Evolutionary conservation across 139 green algal genomes (phyloP), one percentile per base, ranked within the genome.

Genomic region (Auxenochlorella pyrenoidosa): DNA sequence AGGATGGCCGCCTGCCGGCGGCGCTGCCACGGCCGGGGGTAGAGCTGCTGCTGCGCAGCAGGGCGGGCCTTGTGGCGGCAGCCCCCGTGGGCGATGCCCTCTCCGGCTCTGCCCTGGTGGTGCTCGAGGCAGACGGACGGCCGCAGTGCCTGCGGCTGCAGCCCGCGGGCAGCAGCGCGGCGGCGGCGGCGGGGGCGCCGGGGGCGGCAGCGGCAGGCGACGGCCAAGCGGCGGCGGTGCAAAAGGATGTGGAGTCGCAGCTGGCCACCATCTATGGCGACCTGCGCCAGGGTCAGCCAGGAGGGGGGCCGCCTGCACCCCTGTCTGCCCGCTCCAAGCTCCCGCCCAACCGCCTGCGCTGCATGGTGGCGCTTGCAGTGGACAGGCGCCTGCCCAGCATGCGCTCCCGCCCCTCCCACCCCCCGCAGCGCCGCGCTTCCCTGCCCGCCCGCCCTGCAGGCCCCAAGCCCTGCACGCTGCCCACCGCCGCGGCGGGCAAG

Each of bases 1-100:
- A 71, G 78, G 60, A 71, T 0, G 68, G n/a, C 65, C 70, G 28
- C 34, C 70, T 82, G 70, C 83, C 83, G 10, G 34, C 83, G 0
- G 51, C 83, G 51, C 70, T 81, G 47, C 83, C 83, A 38, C 72
- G 40, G 24, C 54, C 83, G 26, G 59, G 34, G 1, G 83, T n/a
- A 1, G 70, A 87, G 28, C 34, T 63, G 47, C 83, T 87, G 47
- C 71, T 82, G 30, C 58, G 36, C 60, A 72, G 76, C 75, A 12
- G 38, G 43, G 38, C 36, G 28, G 72, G 54, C 12, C 28, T 89
- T 28, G 82, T 71, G 28, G 88, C 70, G 10, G 79, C 51, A 3
- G 51, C 63, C 21, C 71, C 79, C 0, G 76, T 93, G 40, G 90
- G 90, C 1, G 90, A 92, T 36, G 40, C 84, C 28, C 84, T 93